phyloP scores from a whole-genome alignment of 192 early-diverging fungal genomes.

The Coemansia furcata region DNA sequence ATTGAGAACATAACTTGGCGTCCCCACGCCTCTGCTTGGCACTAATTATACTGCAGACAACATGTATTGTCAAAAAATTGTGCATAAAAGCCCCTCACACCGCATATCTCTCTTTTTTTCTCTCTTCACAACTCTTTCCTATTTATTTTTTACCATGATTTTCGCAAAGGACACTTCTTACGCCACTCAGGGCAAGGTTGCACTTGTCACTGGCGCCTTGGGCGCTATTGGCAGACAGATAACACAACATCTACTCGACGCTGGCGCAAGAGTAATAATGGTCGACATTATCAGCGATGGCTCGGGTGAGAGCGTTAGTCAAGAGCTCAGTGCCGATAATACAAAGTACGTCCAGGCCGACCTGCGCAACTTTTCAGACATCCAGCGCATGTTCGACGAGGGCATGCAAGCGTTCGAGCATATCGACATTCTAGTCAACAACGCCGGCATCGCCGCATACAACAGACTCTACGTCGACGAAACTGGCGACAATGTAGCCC shows the following conservation, averaged over 20 bases:
- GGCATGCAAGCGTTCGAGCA: constrained; percentile 18
- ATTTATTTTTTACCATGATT: background rate
- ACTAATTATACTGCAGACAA: background rate
- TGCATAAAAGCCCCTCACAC: background rate
- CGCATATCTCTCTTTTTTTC: background rate
- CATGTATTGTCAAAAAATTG: background rate
- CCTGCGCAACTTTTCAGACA: constrained; percentile 7
- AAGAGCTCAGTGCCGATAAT: background rate
- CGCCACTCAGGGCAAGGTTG: constrained; percentile 15
- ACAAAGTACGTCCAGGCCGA: constrained; percentile 16
- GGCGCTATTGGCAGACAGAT: constrained; percentile 18
- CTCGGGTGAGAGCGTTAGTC: constrained; percentile 6
- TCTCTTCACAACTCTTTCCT: background rate
- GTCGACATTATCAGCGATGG: constrained; percentile 11
- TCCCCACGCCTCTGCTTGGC: background rate
- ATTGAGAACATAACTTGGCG: background rate
- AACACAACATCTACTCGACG: constrained; percentile 1
- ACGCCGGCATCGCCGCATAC: constrained; percentile 30
- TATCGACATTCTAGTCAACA: constrained; percentile 47
- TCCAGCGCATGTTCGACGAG: constrained; percentile 15
- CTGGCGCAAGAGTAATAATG: constrained; percentile 14
- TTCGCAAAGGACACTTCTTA: constrained; percentile 1
- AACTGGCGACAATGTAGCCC: background rate
- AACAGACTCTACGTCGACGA: constrained; percentile 15
- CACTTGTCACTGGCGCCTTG: constrained; percentile 27